Conservation (phyloP, 805 yeast genomes). For the Lipomyces sp. region DNA sequence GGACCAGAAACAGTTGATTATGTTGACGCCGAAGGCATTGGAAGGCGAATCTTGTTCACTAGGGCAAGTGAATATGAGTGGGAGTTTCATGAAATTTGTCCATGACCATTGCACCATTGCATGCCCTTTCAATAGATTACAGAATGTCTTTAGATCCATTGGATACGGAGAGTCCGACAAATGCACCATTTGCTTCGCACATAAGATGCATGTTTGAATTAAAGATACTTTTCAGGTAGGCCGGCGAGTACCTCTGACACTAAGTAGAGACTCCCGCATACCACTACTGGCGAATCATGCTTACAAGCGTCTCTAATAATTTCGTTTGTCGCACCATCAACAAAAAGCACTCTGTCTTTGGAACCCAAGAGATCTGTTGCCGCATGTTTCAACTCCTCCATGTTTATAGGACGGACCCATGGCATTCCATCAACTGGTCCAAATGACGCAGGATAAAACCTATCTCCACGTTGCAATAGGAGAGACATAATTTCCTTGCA, state of each 20-base stretch:
- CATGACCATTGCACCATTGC: constrained; percentile 7
- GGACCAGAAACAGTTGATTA: constrained; percentile 30
- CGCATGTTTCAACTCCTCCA: constrained; percentile 44
- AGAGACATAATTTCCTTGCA: constrained; percentile 56
- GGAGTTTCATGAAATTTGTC: constrained; percentile 32
- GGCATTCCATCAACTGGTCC: constrained; percentile 87
- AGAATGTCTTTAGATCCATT: not conserved
- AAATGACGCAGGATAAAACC: constrained; percentile 66
- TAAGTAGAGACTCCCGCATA: constrained; percentile 75
- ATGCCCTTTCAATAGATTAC: not conserved
- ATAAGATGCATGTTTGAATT: not conserved
- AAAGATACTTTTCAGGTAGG: not conserved
- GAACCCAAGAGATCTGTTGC: constrained; percentile 40
- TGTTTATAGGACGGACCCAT: constrained; percentile 68
- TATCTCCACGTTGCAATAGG: constrained; percentile 57
- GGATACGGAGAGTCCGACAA: not conserved
- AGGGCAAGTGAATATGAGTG: constrained; percentile 25
- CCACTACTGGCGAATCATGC: constrained; percentile 49
- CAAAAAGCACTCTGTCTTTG: constrained; percentile 1
- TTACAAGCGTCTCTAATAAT: constrained; percentile 40
- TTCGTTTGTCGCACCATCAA: not conserved
- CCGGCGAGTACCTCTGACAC: constrained; percentile 46
- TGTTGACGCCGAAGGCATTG: constrained; percentile 29
- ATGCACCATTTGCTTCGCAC: not conserved
- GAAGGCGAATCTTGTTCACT: constrained; percentile 25